Conservation (phyloP, 176 grass and related monocot genomes). For the Panicum miliaceum region DNA sequence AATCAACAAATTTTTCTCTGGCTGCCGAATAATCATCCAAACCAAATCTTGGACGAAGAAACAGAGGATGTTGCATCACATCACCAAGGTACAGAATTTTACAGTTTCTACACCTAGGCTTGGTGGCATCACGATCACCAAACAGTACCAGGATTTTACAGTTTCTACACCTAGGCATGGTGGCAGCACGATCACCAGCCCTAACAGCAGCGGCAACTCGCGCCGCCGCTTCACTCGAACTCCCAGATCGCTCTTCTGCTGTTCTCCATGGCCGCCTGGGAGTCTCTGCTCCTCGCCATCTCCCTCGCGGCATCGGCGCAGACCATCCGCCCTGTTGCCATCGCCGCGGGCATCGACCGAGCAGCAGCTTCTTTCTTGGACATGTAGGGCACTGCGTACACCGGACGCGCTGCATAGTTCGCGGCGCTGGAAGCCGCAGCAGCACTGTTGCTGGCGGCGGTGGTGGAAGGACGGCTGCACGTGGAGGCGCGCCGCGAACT, state of each 20-base stretch:
- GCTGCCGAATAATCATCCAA: not conserved
- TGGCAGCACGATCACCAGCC: not conserved
- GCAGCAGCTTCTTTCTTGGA: conserved; percentile 3
- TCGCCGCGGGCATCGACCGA: not conserved
- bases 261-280: not conserved
- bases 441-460: not conserved
- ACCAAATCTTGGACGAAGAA: conserved; percentile 2
- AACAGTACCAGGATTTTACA: not conserved
- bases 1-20: not conserved
- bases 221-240: not conserved
- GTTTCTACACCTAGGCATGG: not conserved
- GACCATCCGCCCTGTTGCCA: not conserved
- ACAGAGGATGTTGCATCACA: not conserved
- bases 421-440: not conserved
- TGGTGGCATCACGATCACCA: not conserved
- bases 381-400: not conserved
- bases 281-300: not conserved
- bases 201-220: not conserved
- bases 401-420: not conserved
- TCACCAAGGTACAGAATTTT: not conserved
- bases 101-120: not conserved
- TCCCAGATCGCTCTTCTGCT: conserved; percentile 14
- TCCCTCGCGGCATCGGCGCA: not conserved
- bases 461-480: not conserved
- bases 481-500: not conserved